Evolutionary conservation across 2,329 filamentous ascomycete species (phyloP).

Genomic region (Huntiella abstrusa): DNA sequence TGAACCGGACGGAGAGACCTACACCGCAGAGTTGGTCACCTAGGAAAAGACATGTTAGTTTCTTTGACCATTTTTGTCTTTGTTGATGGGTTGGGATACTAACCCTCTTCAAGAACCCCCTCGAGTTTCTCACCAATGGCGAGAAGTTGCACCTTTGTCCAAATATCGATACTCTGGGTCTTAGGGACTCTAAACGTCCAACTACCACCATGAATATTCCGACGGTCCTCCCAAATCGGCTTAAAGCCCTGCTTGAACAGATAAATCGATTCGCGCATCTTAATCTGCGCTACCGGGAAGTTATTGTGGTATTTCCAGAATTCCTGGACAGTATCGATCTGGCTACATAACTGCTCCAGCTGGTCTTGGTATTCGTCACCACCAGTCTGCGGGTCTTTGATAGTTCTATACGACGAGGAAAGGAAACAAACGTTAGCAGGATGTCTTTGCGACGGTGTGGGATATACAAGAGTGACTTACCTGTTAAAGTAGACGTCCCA

Average conservation of each 20-base stretch:
- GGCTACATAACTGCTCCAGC: slow-evolving; percentile 41
- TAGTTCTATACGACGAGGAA: slow-evolving; percentile 18
- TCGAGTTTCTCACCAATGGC: slow-evolving; percentile 71
- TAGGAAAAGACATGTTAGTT: slow-evolving; percentile 17
- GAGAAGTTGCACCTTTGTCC: slow-evolving; percentile 63
- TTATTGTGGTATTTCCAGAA: slow-evolving; percentile 75
- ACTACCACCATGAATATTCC: slow-evolving; percentile 69
- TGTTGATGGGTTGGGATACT: slow-evolving; percentile 15
- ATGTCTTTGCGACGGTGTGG: not conserved
- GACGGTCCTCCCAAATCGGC: slow-evolving; percentile 68
- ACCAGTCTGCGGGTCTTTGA: slow-evolving; percentile 25
- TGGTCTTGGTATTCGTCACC: slow-evolving; percentile 31
- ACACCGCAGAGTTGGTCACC: slow-evolving; percentile 81
- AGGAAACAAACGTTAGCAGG: not conserved
- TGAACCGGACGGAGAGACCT: slow-evolving; percentile 73
- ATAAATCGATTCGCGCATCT: slow-evolving; percentile 60
- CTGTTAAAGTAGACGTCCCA: slow-evolving; percentile 55
- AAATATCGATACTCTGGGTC: slow-evolving; percentile 51
- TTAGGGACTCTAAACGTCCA: slow-evolving; percentile 89
- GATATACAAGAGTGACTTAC: slow-evolving; percentile 17
- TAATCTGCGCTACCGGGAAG: slow-evolving; percentile 56
- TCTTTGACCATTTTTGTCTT: slow-evolving; percentile 27
- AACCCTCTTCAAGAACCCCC: slow-evolving; percentile 50
- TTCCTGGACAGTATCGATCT: slow-evolving; percentile 66
- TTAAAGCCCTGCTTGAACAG: slow-evolving; percentile 62